Percentiles rank a stretch among this genome's conserved stretches.
These are phyloP conservation scores for Eruca vesicaria DNA, from an alignment of 441 rosid species.

Conservation along the genomic window DNA sequence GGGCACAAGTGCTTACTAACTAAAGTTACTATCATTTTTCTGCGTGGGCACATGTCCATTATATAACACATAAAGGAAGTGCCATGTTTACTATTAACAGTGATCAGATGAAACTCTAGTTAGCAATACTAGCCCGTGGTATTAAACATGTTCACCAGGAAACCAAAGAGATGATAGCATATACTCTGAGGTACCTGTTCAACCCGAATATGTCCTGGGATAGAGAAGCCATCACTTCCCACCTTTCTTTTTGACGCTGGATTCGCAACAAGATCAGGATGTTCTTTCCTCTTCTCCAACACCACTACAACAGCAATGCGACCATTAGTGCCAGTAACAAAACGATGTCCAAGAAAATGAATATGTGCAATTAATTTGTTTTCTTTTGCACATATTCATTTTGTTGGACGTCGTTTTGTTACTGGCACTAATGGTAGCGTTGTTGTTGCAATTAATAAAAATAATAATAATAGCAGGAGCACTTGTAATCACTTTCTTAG, in stretches of 20 bases:
- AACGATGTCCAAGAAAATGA: neutral
- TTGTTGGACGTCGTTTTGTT: too few species aligned
- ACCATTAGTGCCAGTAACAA: constrained; percentile 2
- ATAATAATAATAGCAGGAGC: neutral
- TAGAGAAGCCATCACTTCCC: constrained; percentile 24
- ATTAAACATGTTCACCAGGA: neutral
- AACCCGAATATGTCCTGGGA: constrained; percentile 28
- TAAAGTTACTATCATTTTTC: constrained; percentile 7
- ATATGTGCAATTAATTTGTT: neutral
- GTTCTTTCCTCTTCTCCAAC: constrained; percentile 63
- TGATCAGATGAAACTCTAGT: constrained; percentile 2
- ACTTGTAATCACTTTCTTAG: constrained; percentile 4
- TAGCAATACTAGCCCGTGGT: neutral
- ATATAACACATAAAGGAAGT: neutral
- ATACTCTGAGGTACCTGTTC: constrained; percentile 40
- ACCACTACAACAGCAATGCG: constrained; percentile 25
- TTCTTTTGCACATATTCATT: too few species aligned
- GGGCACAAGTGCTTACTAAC: neutral
- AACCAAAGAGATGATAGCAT: neutral
- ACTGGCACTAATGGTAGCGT: too few species aligned
- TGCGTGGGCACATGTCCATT: constrained; percentile 1
- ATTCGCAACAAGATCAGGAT: constrained; percentile 37
- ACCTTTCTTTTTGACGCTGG: constrained; percentile 41
- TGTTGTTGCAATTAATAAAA: too few species aligned
- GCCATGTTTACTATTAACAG: neutral